phyloP scores from a whole-genome alignment of 441 rosid species.

The Daphne laureola region DNA sequence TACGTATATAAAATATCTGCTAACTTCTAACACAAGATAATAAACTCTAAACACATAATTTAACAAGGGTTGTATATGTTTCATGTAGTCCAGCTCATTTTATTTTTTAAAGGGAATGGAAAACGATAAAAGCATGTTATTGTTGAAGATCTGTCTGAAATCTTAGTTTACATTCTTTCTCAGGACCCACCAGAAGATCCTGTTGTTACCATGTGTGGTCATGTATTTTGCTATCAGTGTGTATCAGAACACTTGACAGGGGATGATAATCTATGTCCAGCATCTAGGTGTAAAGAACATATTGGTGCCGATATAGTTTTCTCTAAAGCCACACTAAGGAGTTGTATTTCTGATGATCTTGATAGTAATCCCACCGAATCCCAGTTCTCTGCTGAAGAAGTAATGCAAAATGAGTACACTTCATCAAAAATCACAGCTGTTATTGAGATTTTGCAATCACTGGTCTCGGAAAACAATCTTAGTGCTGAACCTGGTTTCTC shows the following conservation, averaged over 20 bases:
- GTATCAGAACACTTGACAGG: constrained; percentile 66
- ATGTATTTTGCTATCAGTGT: constrained; percentile 89
- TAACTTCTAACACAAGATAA: too few species aligned
- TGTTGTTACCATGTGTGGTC: constrained; percentile 84
- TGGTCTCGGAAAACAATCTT: constrained; percentile 27
- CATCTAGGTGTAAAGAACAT: constrained; percentile 52
- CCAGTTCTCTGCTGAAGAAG: constrained; percentile 28
- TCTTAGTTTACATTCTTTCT: constrained; percentile 20
- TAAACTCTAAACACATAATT: too few species aligned
- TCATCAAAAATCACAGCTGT: constrained; percentile 80
- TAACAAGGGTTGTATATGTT: too few species aligned
- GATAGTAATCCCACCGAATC: constrained; percentile 32
- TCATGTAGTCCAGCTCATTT: too few species aligned
- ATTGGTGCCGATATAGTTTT: constrained; percentile 71
- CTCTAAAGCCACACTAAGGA: constrained; percentile 60
- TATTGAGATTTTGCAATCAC: constrained; percentile 58
- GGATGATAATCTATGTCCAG: constrained; percentile 83
- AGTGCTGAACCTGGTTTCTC: constrained; percentile 28
- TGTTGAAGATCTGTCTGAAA: too few species aligned
- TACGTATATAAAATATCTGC: too few species aligned
- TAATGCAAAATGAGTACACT: constrained; percentile 39
- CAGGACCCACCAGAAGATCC: constrained; percentile 97
- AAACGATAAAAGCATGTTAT: too few species aligned
- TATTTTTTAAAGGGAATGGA: too few species aligned
- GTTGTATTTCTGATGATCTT: constrained; percentile 35